These are phyloP conservation scores for Fagopyrum esculentum DNA, from an alignment of 148 eudicot genomes.

Conservation along the genomic window DNA sequence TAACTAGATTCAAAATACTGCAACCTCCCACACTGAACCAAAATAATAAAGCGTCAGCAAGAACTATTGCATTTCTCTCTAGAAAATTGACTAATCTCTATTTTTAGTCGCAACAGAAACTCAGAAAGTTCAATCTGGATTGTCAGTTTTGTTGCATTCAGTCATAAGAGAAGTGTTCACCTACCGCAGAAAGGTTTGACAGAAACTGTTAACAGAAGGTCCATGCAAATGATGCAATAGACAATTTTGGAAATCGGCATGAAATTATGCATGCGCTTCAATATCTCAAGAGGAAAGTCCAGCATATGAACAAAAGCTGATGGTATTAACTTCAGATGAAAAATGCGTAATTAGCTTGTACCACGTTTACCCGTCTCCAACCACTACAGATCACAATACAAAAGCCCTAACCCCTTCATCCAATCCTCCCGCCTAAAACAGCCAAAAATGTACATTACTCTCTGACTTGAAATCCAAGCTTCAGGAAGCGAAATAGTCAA, in stretches of 20 bases:
- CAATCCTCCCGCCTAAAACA: not conserved
- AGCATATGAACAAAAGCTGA: not conserved
- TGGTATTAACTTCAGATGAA: not conserved
- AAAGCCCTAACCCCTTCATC: constrained; percentile 5
- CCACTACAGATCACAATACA: not conserved
- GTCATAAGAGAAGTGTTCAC: too few species aligned
- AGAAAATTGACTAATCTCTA: not conserved
- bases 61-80: not conserved
- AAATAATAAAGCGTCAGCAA: not conserved
- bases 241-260: not conserved
- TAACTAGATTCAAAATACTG: not conserved
- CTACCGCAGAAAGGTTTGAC: too few species aligned
- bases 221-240: not conserved
- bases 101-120: not conserved
- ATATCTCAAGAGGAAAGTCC: not conserved
- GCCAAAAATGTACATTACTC: not conserved
- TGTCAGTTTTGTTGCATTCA: not conserved
- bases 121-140: not conserved
- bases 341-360: too few species aligned
- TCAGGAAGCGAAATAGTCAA: not conserved
- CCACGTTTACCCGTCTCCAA: not conserved
- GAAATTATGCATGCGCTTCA: not conserved
- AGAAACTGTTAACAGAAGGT: not conserved
- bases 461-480: not conserved
- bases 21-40: not conserved